Evolutionary conservation across 148 eudicot genomes (phyloP).

Genomic region (Rhododendron ovatum): DNA sequence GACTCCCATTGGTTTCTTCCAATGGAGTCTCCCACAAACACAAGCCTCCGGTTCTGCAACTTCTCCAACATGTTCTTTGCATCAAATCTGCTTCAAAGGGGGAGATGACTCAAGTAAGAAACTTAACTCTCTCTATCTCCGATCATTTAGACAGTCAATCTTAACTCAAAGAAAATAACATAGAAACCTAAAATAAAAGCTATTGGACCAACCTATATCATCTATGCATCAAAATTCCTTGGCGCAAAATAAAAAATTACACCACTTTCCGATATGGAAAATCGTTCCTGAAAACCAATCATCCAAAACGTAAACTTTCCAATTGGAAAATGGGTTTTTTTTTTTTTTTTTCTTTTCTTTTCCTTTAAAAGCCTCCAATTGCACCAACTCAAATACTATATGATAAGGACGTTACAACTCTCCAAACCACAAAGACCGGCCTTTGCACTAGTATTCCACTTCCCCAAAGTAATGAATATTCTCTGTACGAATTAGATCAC

Average conservation of each 20-base stretch:
- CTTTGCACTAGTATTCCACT: background rate
- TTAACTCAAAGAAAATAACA: background rate
- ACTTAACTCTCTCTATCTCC: background rate
- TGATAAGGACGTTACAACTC: background rate
- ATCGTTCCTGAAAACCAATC: background rate
- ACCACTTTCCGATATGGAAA: background rate
- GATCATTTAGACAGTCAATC: background rate
- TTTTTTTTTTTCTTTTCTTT: background rate
- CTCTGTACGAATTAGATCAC: background rate
- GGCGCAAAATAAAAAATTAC: background rate
- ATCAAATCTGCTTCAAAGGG: constrained; percentile 50
- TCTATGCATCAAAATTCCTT: background rate
- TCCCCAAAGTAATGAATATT: background rate
- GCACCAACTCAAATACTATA: background rate
- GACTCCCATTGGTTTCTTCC: constrained; percentile 99
- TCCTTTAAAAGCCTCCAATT: background rate
- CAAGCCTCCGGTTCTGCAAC: constrained; percentile 63
- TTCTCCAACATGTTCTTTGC: constrained; percentile 71
- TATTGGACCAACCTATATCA: background rate
- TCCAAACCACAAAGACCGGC: background rate
- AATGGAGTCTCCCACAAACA: constrained; percentile 84
- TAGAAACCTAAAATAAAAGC: background rate
- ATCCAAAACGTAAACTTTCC: background rate
- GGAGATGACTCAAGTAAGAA: background rate
- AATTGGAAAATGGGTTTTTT: background rate